Base-by-base conservation (phyloP, 2,329 filamentous ascomycete species). In the Pyrenophora teres region DNA sequence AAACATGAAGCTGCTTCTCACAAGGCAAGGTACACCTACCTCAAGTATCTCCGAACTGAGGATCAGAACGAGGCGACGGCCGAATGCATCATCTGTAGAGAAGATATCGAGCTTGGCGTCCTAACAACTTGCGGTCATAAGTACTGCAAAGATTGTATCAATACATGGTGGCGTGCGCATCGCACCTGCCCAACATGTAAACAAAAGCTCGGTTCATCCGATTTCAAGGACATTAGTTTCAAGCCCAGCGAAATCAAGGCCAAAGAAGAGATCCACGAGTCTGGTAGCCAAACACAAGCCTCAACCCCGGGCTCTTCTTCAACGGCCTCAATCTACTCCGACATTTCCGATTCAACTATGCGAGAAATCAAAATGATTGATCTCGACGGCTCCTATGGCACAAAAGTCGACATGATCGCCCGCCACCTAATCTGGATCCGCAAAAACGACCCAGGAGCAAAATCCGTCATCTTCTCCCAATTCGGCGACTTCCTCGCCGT, bases 381-480 rank as follows among this genome's bases (percentile, higher is more conserved):
- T 42, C 79, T 97, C 1, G 76, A 85, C 9, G 77, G 74, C 13
- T 92, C 88, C 0, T 97, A 90, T 65, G 92, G 91, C 1, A 95
- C 90, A 0, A 99, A 97, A 73, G 87, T 97, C 15, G 92, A 97
- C 70, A 95, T 77, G 42, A 70, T 79, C 10, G 74, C 75, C 3
- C 59, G 90, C 2, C 94, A 97, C 70, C 75, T 97, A 2, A 74
- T 96, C 13, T 97, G 90, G 90, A 80, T 97, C 16, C 85, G 93
- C 2, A 80, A 88, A 60, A 85, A 89, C 40, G 92, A 97, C 61
- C 90, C 91, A 0, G 91, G 91, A 0, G 86, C 91, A 8, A 97
- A 97, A 70, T 89, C 90, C 0, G 89, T 99, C 69, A 82, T 97
- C n/a, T 99, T 96, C 72, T 95, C 90, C 1, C 93, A 97, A 74